Evolutionary conservation across 768 basidiomycete species (phyloP), one percentile per base, ranked within the genome.

Genomic region (Amanita exitialis): DNA sequence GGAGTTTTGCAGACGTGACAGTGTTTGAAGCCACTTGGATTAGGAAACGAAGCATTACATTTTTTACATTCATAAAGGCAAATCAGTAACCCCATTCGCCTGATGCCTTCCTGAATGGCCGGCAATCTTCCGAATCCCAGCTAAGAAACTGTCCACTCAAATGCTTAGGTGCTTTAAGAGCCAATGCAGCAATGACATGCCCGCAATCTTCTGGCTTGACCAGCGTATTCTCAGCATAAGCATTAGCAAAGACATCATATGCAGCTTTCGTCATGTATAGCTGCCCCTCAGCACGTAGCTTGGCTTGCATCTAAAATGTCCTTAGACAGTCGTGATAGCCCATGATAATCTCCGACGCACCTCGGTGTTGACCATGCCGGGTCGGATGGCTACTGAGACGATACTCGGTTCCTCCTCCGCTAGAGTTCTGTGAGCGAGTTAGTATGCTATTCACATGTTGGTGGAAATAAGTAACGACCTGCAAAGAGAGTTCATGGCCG

Each of bases 401-500:
- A 96, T 69, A 30, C 73, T 69, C n/a, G 79, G 79, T 63, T 96
- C 92, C 63, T 96, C 94, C 57, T 78, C 78, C 15, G 83, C 87
- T 16, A 95, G 69, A 0, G 91, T 95, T 64, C 92, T 91, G 44
- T 7, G 42, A 16, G 3, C 15, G 6, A 13, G 49, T 49, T 18
- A 42, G 18, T 18, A 38, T 39, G 32, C 34, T 25, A 18, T 16
- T 43, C 5, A 9, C 3, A 32, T 10, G n/a, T 10, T 32, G 6
- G 1, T 15, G 28, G 6, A 37, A 39, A 21, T 25, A 16, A 47
- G 59, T 30, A 51, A 56, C 62, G 28, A 84, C 88, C 86, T 78
- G 68, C 80, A 82, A 38, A 96, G 69, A 18, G 84, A 86, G 64
- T 94, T 96, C 80, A 92, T 74, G 1, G 90, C 91, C 1, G 94